These are phyloP conservation scores for Tremella fuciformis DNA, from an alignment of 768 basidiomycete genomes.

Conservation along the genomic window DNA sequence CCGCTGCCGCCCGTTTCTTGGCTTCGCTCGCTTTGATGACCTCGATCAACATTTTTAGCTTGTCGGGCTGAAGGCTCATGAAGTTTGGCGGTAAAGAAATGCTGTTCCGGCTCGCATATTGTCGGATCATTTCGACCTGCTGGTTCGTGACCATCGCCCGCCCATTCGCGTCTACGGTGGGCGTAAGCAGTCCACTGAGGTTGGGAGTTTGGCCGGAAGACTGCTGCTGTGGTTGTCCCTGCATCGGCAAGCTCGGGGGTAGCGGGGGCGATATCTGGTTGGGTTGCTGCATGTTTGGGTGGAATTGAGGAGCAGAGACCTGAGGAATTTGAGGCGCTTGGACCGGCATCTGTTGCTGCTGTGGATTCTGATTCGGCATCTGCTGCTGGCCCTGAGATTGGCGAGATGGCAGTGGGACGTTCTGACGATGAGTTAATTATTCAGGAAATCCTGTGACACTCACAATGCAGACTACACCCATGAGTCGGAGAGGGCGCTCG, in stretches of 20 bases:
- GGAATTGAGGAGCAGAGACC: neutral
- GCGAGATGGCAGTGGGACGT: conserved; percentile 15
- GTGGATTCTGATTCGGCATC: conserved; percentile 7
- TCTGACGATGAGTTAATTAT: neutral
- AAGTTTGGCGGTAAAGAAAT: no score
- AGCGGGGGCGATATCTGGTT: neutral
- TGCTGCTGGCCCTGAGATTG: conserved; percentile 11
- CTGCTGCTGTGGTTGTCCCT: conserved; percentile 16
- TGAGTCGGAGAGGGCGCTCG: conserved; percentile 14
- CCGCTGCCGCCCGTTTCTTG: no score
- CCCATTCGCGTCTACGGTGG: no score
- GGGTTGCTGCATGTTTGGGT: neutral
- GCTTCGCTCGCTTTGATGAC: no score
- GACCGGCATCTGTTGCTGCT: conserved; percentile 14
- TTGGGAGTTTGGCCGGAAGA: conserved; percentile 7
- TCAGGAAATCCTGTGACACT: conserved; percentile 8
- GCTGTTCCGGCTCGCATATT: no score
- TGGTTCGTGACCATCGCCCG: no score
- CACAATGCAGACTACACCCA: conserved; percentile 31
- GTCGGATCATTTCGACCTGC: no score
- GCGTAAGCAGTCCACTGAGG: no score
- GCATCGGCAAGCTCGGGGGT: neutral
- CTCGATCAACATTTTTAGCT: no score
- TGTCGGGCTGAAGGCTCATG: no score
- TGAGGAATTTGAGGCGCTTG: conserved; percentile 11